Evolutionary conservation across 192 early-diverging fungal genomes (phyloP), one percentile per base, ranked within the genome.

Genomic region (Gigaspora rosea): DNA sequence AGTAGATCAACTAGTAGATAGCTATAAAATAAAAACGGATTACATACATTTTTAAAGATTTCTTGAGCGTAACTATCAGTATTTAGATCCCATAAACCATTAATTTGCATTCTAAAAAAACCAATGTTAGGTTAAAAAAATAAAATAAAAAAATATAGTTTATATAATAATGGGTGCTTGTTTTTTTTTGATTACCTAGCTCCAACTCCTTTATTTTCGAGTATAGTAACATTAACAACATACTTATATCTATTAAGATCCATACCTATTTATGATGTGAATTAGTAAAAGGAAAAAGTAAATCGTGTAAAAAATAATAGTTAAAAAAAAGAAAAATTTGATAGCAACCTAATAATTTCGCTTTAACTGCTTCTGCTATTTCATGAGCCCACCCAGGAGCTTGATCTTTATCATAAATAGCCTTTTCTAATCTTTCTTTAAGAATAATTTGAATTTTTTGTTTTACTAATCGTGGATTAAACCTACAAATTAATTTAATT

Each of bases 391-490:
- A 76, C 8, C 62, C 63, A 22, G 75, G 75, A 4, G 75, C 75
- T 32, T 76, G 75, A 56, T 76, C 75, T 64, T 76, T 76, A 67
- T 76, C 33, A 66, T 76, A 76, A n/a, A 66, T 76, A 57, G 75
- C 75, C 22, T 51, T 27, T 35, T 76, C 41, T 64, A 76, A 67
- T 76, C 51, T 61, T 11, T 66, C 63, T 22, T 47, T 51, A 22
- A 76, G 48, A 66, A 76, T 56, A 56, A 56, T 47, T 46, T 65
- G 22, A 51, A 76, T 76, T 4, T 66, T 76, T 12, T 65, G 22
- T n/a, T 76, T 49, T 10, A 22, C 75, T 54, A n/a, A 8, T 4
- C 11, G 48, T 64, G 61, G 1, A 41, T 27, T 20, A 76, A 76
- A 76, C 32, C 75, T 76, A 66, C 9, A 58, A 33, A 57, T 35